Base-by-base conservation (phyloP, 441 rosid genomes). In the Adansonia grandidieri region DNA sequence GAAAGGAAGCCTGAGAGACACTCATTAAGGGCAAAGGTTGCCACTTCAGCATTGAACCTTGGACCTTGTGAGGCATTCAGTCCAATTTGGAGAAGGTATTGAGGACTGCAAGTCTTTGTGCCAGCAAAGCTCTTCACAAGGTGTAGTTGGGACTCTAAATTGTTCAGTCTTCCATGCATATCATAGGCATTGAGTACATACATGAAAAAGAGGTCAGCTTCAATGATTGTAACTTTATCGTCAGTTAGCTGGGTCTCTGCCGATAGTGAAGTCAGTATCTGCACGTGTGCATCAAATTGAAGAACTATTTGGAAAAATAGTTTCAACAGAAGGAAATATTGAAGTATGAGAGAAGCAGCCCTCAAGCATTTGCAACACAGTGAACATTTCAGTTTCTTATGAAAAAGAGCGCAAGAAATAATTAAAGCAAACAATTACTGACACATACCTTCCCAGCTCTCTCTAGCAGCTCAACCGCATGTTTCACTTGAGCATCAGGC, bases 41-140 rank as follows among this genome's bases (percentile, higher is more conserved):
- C 93, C 45, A 92, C 93, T 65, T 92, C 97, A 2, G 82, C 88
- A 83, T 92, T 94, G 72, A 90, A 61, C 66, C 86, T 79, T 15
- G 90, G 89, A 75, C 87, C 96, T 68, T 88, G 92, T 6, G 92
- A 87, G 56, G 97, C 98, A 76, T 76, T 72, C 10, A 96, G 84
- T 24, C 97, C 97, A 15, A 96, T 83, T 82, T 91, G 94, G 77
- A 91, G 97, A 78, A 96, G 98, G 76, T 88, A 67, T 66, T 84
- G 78, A 65, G 94, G 83, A 74, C 81, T 88, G 86, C 97, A 89
- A 42, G 91, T 89, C 86, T 91, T 94, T 70, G 95, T 90, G 80
- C 87, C 77, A 37, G 91, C 93, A 79, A 87, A 96, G 6, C 70
- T 88, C 84, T 90, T 89, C 24, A 96, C 93, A 32, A 91, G 78